A percentile compares a stretch with the other conserved stretches of the same genome.
These are phyloP conservation scores for Cytospora mali DNA, from an alignment of 2,329 filamentous ascomycete species.

Conservation along the genomic window DNA sequence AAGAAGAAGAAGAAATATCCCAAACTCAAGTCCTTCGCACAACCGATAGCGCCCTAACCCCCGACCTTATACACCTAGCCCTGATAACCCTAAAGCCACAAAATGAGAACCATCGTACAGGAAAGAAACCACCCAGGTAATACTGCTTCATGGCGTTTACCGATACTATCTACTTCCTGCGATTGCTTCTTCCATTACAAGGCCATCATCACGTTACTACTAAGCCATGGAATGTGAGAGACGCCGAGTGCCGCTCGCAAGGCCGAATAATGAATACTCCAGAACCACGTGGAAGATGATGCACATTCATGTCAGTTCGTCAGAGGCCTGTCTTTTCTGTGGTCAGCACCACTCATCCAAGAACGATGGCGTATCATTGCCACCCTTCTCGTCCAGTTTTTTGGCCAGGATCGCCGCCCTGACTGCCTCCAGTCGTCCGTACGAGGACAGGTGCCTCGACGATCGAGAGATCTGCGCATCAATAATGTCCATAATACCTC, in stretches of 20 bases:
- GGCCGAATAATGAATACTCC: too few species aligned
- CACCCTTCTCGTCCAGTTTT: slow-evolving; percentile 18
- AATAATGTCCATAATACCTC: slow-evolving; percentile 50
- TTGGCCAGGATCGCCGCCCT: slow-evolving; percentile 22
- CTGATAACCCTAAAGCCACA: not conserved
- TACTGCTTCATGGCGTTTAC: too few species aligned
- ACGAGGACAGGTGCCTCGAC: slow-evolving; percentile 9
- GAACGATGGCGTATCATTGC: slow-evolving; percentile 19
- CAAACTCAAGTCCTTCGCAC: not conserved
- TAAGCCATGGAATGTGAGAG: too few species aligned
- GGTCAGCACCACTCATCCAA: slow-evolving; percentile 23
- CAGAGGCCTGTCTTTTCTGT: not conserved
- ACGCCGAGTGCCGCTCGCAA: too few species aligned
- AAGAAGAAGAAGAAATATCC: too few species aligned
- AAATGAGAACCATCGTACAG: too few species aligned
- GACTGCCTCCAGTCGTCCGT: slow-evolving; percentile 25
- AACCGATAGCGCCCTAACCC: not conserved
- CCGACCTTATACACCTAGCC: not conserved
- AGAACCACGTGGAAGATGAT: too few species aligned
- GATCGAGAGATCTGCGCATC: slow-evolving; percentile 42
- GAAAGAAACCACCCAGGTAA: too few species aligned
- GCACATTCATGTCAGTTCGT: not conserved
- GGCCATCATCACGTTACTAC: too few species aligned
- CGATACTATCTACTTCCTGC: too few species aligned
- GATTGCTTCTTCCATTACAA: too few species aligned